Evolutionary conservation across 2,329 filamentous ascomycete genomes (phyloP).

Genomic region (Pseudogymnoascus sp.): DNA sequence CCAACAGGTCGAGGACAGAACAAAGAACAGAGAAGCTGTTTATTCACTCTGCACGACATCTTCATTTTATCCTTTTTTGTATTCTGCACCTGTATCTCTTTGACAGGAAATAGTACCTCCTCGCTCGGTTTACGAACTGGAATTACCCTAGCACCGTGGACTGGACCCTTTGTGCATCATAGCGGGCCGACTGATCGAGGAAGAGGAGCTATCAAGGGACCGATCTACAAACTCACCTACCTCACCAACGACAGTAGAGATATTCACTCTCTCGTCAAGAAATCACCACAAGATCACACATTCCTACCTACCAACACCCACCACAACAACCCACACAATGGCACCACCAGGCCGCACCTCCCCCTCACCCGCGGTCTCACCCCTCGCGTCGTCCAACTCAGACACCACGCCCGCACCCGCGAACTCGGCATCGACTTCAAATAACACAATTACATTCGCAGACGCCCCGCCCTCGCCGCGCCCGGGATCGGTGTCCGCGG

Average conservation of each 20-base stretch:
- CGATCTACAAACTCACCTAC: not conserved
- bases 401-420: not conserved
- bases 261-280: not conserved
- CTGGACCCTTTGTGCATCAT: not conserved
- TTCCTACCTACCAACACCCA: constrained; percentile 33
- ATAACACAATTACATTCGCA: not conserved
- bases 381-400: not conserved
- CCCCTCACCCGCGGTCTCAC: not conserved
- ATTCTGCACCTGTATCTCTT: not conserved
- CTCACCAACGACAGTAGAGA: not conserved
- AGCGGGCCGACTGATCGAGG: not conserved
- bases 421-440: not conserved
- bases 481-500: constrained; percentile 26
- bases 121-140: too few species aligned
- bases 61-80: not conserved
- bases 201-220: not conserved
- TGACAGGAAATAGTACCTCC: too few species aligned
- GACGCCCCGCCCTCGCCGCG: not conserved
- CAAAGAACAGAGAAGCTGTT: not conserved
- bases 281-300: not conserved
- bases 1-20: not conserved
- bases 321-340: constrained; percentile 30
- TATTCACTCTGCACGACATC: not conserved
- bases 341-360: not conserved
- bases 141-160: too few species aligned